Percentiles rank a stretch among this genome's conserved stretches.
These are phyloP conservation scores for Grifola frondosa DNA, from an alignment of 1,284 basidiomycete species.

Conservation along the genomic window DNA sequence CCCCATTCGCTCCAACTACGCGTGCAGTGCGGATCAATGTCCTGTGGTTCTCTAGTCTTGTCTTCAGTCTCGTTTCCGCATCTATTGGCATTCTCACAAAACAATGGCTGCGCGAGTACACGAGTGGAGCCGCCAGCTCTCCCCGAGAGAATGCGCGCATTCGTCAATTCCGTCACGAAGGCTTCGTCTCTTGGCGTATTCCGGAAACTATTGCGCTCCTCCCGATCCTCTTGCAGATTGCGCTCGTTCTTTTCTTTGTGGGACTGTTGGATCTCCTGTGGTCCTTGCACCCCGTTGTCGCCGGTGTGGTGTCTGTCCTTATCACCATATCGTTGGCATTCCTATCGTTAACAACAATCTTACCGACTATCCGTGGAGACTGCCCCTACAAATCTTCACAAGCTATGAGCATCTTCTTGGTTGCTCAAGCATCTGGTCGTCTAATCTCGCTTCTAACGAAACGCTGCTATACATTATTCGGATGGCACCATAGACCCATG, in stretches of 20 bases:
- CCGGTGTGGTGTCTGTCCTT: constrained; percentile 17
- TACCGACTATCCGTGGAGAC: constrained; percentile 16
- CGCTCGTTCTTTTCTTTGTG: constrained; percentile 24
- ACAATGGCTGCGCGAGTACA: constrained; percentile 26
- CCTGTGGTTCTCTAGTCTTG: constrained; percentile 27
- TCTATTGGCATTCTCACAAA: constrained; percentile 25
- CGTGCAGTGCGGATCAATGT: constrained; percentile 20
- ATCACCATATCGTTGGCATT: constrained; percentile 15
- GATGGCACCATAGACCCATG: constrained; percentile 11
- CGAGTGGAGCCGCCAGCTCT: constrained; percentile 13
- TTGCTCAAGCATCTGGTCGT: constrained; percentile 6
- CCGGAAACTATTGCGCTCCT: constrained; percentile 20
- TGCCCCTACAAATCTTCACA: constrained; percentile 27
- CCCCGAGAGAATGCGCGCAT: constrained; percentile 20
- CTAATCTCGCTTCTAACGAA: constrained; percentile 8
- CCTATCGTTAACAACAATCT: constrained; percentile 18
- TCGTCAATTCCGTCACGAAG: constrained; percentile 20
- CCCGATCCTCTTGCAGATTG: constrained; percentile 23
- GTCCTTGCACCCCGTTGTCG: constrained; percentile 18
- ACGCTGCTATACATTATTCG: constrained; percentile 6
- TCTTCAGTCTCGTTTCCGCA: constrained; percentile 23
- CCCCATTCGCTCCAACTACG: constrained; percentile 1
- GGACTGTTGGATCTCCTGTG: constrained; percentile 25
- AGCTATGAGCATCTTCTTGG: constrained; percentile 18
- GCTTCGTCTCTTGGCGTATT: constrained; percentile 21